Conservation (phyloP, 2,329 filamentous ascomycete genomes). For the Trichoderma hamatum region DNA sequence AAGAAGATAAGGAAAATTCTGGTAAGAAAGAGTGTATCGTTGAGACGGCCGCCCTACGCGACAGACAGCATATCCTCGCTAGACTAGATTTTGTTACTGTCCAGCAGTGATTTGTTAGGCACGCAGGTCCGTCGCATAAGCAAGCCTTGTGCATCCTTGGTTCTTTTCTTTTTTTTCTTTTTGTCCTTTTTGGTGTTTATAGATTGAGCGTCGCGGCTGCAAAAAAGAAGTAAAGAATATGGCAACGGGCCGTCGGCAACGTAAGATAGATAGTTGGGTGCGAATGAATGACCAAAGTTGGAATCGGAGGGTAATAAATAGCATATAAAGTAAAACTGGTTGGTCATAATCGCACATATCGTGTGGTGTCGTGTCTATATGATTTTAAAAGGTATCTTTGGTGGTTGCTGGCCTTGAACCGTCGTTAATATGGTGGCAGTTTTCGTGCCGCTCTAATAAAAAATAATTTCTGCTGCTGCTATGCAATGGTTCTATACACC, state of each 20-base stretch:
- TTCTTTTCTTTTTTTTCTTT: background rate
- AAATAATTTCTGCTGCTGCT: constrained; percentile 5
- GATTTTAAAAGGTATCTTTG: constrained; percentile 30
- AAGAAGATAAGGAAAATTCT: background rate
- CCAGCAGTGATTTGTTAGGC: background rate
- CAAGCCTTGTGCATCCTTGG: background rate
- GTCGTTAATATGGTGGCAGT: constrained; percentile 26
- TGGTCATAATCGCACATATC: constrained; percentile 33
- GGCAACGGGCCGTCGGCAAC: background rate
- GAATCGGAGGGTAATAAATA: constrained; percentile 23
- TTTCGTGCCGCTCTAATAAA: constrained; percentile 29
- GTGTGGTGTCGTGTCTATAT: constrained; percentile 41
- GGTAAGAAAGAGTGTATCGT: constrained; percentile 8
- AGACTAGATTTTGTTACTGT: background rate
- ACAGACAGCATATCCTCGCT: constrained; percentile 11
- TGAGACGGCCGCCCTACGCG: background rate
- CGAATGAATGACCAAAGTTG: constrained; percentile 27
- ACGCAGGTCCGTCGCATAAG: background rate
- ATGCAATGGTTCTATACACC: constrained; percentile 36
- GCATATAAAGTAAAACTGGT: constrained; percentile 26
- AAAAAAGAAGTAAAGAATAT: background rate
- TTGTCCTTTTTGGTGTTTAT: background rate
- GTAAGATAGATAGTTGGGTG: constrained; percentile 4
- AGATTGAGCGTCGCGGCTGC: background rate
- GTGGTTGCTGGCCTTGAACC: constrained; percentile 25